Evolutionary conservation across 345 rosid genomes (phyloP).

Genomic region (Mallotus nudiflorus): DNA sequence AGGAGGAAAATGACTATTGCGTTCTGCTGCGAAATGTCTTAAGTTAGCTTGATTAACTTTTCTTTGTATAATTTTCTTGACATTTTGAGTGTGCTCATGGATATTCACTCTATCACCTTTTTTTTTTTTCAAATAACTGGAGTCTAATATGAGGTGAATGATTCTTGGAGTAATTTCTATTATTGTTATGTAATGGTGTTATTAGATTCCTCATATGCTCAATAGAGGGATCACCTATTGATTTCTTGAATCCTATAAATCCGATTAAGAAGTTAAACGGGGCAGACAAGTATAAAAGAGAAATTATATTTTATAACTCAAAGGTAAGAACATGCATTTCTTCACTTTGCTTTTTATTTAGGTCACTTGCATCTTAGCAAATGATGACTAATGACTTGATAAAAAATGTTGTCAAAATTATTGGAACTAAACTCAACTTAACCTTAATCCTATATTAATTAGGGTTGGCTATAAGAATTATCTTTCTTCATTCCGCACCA

Average conservation of each 20-base stretch:
- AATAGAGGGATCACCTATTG: constrained; percentile 73
- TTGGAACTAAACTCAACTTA: too few relatives aligned
- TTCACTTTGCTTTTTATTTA: neutral
- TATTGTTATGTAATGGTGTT: constrained; percentile 62
- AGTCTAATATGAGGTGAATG: neutral
- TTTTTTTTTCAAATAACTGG: too few relatives aligned
- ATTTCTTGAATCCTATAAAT: constrained; percentile 78
- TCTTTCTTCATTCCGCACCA: too few relatives aligned
- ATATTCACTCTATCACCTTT: neutral
- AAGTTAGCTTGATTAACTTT: too few relatives aligned
- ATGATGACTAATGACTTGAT: neutral
- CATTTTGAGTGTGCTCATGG: neutral
- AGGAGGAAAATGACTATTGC: neutral
- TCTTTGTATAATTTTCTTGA: too few relatives aligned
- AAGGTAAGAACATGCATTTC: constrained; percentile 49
- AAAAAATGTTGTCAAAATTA: too few relatives aligned
- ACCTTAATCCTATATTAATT: too few relatives aligned
- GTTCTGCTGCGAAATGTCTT: too few relatives aligned
- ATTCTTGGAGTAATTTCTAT: neutral
- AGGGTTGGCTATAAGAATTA: too few relatives aligned
- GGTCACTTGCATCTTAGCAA: neutral
- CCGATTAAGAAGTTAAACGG: constrained; percentile 86
- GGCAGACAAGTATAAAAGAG: constrained; percentile 58
- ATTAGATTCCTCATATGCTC: constrained; percentile 88
- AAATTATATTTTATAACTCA: constrained; percentile 76